These are phyloP conservation scores for Diddensiella transvaalensis DNA, from an alignment of 805 yeast species.

Conservation along the genomic window DNA sequence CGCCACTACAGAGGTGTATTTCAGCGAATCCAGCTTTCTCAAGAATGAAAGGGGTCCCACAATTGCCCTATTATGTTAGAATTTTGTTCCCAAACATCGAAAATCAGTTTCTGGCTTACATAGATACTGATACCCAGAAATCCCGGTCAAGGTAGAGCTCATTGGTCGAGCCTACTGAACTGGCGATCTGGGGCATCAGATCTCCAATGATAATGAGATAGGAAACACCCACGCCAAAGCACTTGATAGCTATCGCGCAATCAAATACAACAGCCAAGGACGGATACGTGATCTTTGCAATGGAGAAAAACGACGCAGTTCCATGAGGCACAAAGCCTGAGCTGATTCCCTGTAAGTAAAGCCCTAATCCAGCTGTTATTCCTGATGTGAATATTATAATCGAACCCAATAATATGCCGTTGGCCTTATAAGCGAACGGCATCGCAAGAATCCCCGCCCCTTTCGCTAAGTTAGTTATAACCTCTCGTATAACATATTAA, in stretches of 20 bases:
- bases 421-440: conserved; percentile 64
- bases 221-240: conserved; percentile 77
- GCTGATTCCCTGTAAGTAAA: conserved; percentile 58
- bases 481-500: background rate
- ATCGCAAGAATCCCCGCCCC: conserved; percentile 79
- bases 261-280: conserved; percentile 64
- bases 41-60: conserved; percentile 65
- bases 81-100: no score
- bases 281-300: conserved; percentile 68
- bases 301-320: conserved; percentile 61
- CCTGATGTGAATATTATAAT: conserved; percentile 57
- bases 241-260: conserved; percentile 68
- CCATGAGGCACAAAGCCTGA: conserved; percentile 54
- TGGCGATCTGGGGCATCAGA: conserved; percentile 55
- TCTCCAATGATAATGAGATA: conserved; percentile 73
- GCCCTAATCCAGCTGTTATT: conserved; percentile 60
- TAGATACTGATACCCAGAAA: conserved; percentile 46
- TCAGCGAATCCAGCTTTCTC: conserved; percentile 73
- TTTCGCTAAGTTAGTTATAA: background rate
- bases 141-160: conserved; percentile 31
- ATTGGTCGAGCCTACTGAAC: conserved; percentile 24
- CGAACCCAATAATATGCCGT: conserved; percentile 58
- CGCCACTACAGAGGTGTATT: conserved; percentile 82
- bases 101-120: no score
- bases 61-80: conserved; percentile 32